These are phyloP conservation scores for Fonsecaea erecta DNA, from an alignment of 2,329 filamentous ascomycete genomes.

Conservation along the genomic window DNA sequence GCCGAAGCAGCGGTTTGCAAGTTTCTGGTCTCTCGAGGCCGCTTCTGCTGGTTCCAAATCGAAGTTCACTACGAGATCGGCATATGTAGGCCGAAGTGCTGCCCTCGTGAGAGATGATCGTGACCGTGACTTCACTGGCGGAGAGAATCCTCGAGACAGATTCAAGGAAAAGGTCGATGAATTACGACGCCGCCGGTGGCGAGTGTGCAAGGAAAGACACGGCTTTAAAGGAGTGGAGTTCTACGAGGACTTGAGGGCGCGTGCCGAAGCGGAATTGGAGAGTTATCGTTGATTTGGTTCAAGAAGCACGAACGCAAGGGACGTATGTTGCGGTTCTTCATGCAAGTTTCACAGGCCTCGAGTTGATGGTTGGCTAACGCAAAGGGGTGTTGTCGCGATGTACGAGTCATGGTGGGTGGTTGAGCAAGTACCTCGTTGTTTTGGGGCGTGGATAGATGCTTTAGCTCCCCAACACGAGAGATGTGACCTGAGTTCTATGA, in stretches of 20 bases:
- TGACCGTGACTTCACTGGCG: background rate
- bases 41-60: background rate
- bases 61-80: background rate
- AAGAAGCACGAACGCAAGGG: background rate
- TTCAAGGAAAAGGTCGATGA: constrained; percentile 29
- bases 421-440: too few relatives aligned
- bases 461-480: too few relatives aligned
- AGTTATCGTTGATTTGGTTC: background rate
- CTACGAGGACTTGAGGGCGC: constrained; percentile 31
- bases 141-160: background rate
- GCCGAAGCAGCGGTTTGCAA: constrained; percentile 26
- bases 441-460: too few relatives aligned
- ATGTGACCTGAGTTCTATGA: too few relatives aligned
- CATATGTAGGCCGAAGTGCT: background rate
- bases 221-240: constrained; percentile 35
- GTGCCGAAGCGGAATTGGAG: constrained; percentile 26
- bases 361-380: background rate
- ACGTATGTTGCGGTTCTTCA: background rate
- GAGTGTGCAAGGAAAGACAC: constrained; percentile 34
- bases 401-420: background rate
- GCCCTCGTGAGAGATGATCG: background rate
- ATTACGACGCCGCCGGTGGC: constrained; percentile 30
- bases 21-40: constrained; percentile 30
- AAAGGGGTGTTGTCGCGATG: background rate
- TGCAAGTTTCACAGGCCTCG: background rate